Evolutionary conservation across 2,329 filamentous ascomycete genomes (phyloP).

Genomic region (Ophiostoma sp.): DNA sequence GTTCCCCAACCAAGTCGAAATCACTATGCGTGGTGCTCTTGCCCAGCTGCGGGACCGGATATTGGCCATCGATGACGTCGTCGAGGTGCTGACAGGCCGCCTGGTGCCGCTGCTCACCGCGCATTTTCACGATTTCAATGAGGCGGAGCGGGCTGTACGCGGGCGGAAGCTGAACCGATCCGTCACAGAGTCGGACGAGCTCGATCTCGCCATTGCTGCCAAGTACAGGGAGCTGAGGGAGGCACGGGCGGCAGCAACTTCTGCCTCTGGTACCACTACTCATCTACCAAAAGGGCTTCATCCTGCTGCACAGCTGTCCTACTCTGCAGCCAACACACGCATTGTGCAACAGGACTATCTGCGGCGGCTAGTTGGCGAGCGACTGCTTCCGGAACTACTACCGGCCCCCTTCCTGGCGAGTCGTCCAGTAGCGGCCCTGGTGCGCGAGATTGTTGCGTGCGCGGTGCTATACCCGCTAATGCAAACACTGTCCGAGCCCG

Average conservation of each 20-base stretch:
- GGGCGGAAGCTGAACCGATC: slow-evolving; percentile 82
- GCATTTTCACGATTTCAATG: slow-evolving; percentile 85
- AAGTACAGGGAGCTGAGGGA: slow-evolving; percentile 67
- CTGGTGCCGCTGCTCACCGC: slow-evolving; percentile 82
- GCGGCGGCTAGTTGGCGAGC: slow-evolving; percentile 60
- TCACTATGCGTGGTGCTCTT: slow-evolving; percentile 67
- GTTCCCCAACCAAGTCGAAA: slow-evolving; percentile 84
- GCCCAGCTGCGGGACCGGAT: slow-evolving; percentile 66
- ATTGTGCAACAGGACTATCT: slow-evolving; percentile 83
- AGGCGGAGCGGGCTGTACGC: slow-evolving; percentile 79
- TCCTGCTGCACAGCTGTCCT: slow-evolving; percentile 73
- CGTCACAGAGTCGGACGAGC: slow-evolving; percentile 91
- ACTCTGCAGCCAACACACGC: slow-evolving; percentile 66
- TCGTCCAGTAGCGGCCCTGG: slow-evolving; percentile 69
- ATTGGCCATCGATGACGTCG: slow-evolving; percentile 74
- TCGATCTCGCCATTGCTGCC: slow-evolving; percentile 90
- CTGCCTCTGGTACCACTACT: neutral
- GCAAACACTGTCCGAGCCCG: slow-evolving; percentile 77
- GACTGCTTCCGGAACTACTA: slow-evolving; percentile 68
- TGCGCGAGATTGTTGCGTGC: slow-evolving; percentile 87
- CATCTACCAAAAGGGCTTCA: slow-evolving; percentile 56
- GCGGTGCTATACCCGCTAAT: slow-evolving; percentile 81
- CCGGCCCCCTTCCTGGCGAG: slow-evolving; percentile 71
- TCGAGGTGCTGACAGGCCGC: slow-evolving; percentile 73
- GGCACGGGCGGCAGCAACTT: neutral